A percentile compares a stretch with the other conserved stretches of the same genome.
Evolutionary conservation across 2,329 filamentous ascomycete species (phyloP).

Genomic region (Rhynchosporium agropyri): DNA sequence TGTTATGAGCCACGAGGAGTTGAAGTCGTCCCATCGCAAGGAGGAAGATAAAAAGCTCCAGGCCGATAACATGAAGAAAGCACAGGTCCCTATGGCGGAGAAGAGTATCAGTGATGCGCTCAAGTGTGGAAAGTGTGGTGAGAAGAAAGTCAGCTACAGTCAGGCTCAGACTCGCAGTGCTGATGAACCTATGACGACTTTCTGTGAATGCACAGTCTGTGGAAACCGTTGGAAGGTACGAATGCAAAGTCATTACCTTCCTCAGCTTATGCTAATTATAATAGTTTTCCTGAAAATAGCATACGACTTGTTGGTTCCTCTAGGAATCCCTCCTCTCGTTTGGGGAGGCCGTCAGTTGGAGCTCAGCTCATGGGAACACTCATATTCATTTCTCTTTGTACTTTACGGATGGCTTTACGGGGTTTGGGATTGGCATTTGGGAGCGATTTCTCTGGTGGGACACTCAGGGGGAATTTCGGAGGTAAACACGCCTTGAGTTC

Average conservation of each 20-base stretch:
- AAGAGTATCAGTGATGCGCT: slow-evolving; percentile 88
- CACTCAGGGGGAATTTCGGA: background rate
- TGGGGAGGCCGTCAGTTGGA: background rate
- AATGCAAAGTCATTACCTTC: slow-evolving; percentile 35
- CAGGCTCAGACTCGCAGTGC: slow-evolving; percentile 95
- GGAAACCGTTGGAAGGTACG: slow-evolving; percentile 72
- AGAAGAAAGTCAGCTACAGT: slow-evolving; percentile 93
- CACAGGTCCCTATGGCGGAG: slow-evolving; percentile 90
- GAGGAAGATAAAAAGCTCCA: slow-evolving; percentile 75
- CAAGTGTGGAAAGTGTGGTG: slow-evolving; percentile 87
- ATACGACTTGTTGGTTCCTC: background rate
- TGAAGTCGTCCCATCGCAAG: slow-evolving; percentile 83
- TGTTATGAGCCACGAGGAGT: slow-evolving; percentile 83
- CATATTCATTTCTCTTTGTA: slow-evolving; percentile 31
- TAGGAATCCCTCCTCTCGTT: background rate
- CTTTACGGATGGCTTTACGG: slow-evolving; percentile 40
- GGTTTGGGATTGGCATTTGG: slow-evolving; percentile 25
- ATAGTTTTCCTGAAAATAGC: slow-evolving; percentile 41
- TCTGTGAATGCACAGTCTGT: slow-evolving; percentile 71
- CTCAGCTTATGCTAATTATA: slow-evolving; percentile 25
- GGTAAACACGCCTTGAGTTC: slow-evolving; percentile 2
- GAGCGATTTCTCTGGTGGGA: background rate
- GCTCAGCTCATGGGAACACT: background rate
- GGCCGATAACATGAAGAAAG: slow-evolving; percentile 95
- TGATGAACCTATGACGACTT: slow-evolving; percentile 88